Evolutionary conservation across 805 yeast species (phyloP), one percentile per base, ranked within the genome.

Genomic region (fission yeast (Schizosaccharomyces pombe)): DNA sequence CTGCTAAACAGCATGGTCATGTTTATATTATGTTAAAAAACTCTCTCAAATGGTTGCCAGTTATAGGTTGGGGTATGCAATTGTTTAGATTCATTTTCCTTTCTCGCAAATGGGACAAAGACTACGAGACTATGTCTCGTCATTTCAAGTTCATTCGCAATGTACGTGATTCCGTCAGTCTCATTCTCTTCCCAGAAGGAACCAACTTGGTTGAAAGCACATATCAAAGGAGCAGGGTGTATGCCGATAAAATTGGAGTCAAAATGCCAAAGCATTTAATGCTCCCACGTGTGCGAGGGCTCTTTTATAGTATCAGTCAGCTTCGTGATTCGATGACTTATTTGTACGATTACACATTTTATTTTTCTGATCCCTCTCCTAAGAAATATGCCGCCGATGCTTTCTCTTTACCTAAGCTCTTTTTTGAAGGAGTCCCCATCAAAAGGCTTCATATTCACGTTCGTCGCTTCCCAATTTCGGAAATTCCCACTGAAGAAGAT

Each of bases 141-240:
- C 74, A 72, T 52, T 69, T 86, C 55, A 66, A 68, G 14, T 71
- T 70, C 47, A 70, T 81, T n/a, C 81, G 22, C 67, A 72, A 59
- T 54, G 60, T 30, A 57, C 62, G 5, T 74, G 77, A 76, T 57
- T 80, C 82, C 2, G 79, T 80, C 58, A 78, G 81, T 72, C 65
- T 91, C 51, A 67, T 87, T 24, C 65, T 91, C 29, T 91, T 82
- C 67, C 98, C 98, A 1, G 98, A 91, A 65, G 98, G 98, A 4
- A 91, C 98, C 0, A 91, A 85, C 56, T 68, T 82, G 55, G 79
- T 91, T 39, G 72, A 71, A 4, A 73, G 76, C 57, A 85, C 95
- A 1, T 72, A 76, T 52, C 67, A 61, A 2, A 75, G 75, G 56
- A 77, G 87, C 6, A 70, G 69, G 16, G 70, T 64, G 5, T 91